A percentile compares a stretch with the other conserved stretches of the same genome.
Conservation (phyloP, 805 yeast species). For the Nematodospora valgi region DNA sequence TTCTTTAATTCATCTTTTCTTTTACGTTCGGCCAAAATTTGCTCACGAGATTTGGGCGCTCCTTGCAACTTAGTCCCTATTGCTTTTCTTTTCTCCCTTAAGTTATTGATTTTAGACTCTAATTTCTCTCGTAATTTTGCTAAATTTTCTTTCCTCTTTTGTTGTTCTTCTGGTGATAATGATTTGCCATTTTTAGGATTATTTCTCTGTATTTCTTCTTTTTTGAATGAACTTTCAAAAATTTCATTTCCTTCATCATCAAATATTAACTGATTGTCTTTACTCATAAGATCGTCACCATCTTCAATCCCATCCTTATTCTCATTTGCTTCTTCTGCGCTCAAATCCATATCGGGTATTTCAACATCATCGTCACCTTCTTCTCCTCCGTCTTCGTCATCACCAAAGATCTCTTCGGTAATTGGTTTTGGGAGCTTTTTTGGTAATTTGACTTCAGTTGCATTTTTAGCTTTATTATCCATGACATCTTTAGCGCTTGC, state of each 20-base stretch:
- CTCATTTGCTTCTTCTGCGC: conserved; percentile 5
- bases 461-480: conserved; percentile 51
- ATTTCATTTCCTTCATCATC: conserved; percentile 56
- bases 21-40: conserved; percentile 63
- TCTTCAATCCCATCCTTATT: conserved; percentile 9
- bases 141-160: conserved; percentile 50
- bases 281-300: conserved; percentile 18
- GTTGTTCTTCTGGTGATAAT: conserved; percentile 47
- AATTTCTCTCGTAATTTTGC: conserved; percentile 74
- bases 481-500: conserved; percentile 60
- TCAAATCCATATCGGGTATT: conserved; percentile 11
- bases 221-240: conserved; percentile 7
- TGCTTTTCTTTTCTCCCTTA: conserved; percentile 85
- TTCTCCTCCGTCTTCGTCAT: conserved; percentile 10
- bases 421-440: conserved; percentile 8
- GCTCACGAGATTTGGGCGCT: conserved; percentile 83
- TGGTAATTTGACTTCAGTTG: conserved; percentile 46
- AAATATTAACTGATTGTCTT: conserved; percentile 43
- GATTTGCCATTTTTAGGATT: conserved; percentile 15
- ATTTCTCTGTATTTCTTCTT: conserved; percentile 8
- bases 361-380: conserved; percentile 9
- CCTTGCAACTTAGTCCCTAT: conserved; percentile 81
- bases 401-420: conserved; percentile 9
- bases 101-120: conserved; percentile 61
- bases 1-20: conserved; percentile 43